phyloP scores from a whole-genome alignment of 345 rosid species.

The Dipteronia sinensis region DNA sequence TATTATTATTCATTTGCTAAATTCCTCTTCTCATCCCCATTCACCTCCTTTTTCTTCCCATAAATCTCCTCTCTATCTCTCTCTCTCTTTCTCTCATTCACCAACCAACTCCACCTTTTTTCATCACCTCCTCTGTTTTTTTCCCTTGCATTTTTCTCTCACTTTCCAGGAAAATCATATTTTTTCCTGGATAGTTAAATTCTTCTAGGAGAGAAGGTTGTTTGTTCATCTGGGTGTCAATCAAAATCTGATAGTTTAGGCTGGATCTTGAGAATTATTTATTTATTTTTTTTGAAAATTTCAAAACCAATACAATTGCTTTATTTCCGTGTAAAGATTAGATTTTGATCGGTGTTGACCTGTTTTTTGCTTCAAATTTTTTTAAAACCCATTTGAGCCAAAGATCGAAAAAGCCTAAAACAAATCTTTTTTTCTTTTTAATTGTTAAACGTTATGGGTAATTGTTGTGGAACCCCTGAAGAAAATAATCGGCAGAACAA shows the following conservation, averaged over 20 bases:
- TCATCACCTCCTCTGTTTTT: neutral
- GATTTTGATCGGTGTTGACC: conserved; percentile 10
- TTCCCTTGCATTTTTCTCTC: neutral
- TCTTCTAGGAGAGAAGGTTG: neutral
- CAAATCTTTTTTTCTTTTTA: neutral
- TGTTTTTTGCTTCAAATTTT: conserved; percentile 9
- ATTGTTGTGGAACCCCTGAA: conserved; percentile 73
- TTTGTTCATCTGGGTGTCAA: conserved; percentile 7
- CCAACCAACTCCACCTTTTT: conserved; percentile 5
- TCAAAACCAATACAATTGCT: neutral
- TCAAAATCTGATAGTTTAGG: conserved; percentile 8
- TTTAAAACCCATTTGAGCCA: conserved; percentile 18
- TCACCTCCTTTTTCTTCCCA: too few relatives aligned
- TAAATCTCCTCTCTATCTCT: too few relatives aligned
- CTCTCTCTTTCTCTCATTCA: neutral
- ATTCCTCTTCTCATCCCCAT: conserved; percentile 18
- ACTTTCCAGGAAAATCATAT: neutral
- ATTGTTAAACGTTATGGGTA: conserved; percentile 59
- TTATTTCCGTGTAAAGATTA: conserved; percentile 16
- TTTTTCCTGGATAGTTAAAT: neutral
- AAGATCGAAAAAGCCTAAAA: neutral
- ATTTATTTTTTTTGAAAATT: neutral
- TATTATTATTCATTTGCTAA: conserved; percentile 4
- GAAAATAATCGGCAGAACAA: conserved; percentile 35
- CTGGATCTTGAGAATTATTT: conserved; percentile 16